phyloP scores from a whole-genome alignment of 1,284 basidiomycete species.

The Porogramme epimiltina region DNA sequence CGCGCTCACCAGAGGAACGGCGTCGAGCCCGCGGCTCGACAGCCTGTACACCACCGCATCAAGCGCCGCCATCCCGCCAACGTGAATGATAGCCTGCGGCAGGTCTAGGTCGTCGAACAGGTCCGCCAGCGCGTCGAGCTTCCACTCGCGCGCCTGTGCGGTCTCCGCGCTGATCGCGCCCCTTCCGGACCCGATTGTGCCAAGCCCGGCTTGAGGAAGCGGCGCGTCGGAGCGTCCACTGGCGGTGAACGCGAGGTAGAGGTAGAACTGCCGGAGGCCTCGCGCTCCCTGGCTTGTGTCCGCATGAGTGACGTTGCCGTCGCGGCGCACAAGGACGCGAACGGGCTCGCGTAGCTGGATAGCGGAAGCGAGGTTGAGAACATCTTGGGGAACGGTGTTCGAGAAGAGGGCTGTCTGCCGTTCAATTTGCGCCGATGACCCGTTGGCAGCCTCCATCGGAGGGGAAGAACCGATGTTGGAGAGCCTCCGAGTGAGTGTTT shows the following conservation, averaged over 20 bases:
- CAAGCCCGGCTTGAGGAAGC: constrained; percentile 64
- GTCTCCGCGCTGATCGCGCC: constrained; percentile 81
- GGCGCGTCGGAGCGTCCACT: constrained; percentile 71
- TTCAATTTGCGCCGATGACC: constrained; percentile 49
- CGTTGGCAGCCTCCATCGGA: constrained; percentile 15
- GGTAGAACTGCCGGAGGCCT: constrained; percentile 89
- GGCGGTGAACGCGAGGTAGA: constrained; percentile 90
- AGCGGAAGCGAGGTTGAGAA: constrained; percentile 84
- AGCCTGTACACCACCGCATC: constrained; percentile 90
- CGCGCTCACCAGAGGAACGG: constrained; percentile 72
- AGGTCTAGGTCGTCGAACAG: constrained; percentile 90
- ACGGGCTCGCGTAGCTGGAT: constrained; percentile 95
- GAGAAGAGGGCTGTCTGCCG: constrained; percentile 97
- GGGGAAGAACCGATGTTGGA: constrained; percentile 49
- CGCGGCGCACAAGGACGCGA: constrained; percentile 93
- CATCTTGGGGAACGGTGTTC: constrained; percentile 92
- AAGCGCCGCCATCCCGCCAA: constrained; percentile 82
- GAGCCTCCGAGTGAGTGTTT: constrained; percentile 56
- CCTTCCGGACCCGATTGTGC: constrained; percentile 89
- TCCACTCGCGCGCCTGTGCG: constrained; percentile 93
- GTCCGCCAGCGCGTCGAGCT: constrained; percentile 93
- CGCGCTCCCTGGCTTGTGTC: constrained; percentile 75
- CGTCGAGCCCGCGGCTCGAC: constrained; percentile 83
- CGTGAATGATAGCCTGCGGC: constrained; percentile 85
- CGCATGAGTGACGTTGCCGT: constrained; percentile 80